These are phyloP conservation scores for Kwoniella pini DNA, from an alignment of 768 basidiomycete genomes.

Conservation along the genomic window DNA sequence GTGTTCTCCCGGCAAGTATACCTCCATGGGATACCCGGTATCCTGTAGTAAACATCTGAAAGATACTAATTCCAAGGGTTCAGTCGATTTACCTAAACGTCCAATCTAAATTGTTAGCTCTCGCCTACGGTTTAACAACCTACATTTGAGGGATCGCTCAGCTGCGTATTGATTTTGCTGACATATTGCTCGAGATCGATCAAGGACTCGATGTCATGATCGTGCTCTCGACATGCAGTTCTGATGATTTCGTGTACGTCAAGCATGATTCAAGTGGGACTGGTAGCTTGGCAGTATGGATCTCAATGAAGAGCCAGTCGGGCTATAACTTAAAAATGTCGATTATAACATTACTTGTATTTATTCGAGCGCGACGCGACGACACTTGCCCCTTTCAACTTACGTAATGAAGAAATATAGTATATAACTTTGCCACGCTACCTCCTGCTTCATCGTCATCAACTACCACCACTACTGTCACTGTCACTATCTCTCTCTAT, in stretches of 20 bases:
- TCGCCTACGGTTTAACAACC: background rate
- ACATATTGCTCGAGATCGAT: background rate
- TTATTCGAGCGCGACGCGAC: background rate
- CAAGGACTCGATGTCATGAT: conserved; percentile 1
- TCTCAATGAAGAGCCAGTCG: background rate
- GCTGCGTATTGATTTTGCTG: background rate
- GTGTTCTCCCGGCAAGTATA: conserved; percentile 39
- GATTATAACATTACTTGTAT: background rate
- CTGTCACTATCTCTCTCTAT: too few species aligned
- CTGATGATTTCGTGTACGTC: conserved; percentile 18
- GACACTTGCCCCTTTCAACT: background rate
- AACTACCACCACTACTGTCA: background rate
- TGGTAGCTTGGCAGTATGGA: background rate
- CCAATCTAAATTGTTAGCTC: conserved; percentile 3
- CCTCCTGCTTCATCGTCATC: background rate
- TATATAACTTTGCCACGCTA: background rate
- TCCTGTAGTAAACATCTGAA: conserved; percentile 53
- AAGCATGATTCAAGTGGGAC: conserved; percentile 5
- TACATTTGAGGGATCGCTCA: conserved; percentile 8
- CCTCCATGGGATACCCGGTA: conserved; percentile 52
- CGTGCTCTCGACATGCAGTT: conserved; percentile 33
- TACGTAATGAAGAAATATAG: background rate
- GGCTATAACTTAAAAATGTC: background rate
- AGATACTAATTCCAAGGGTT: conserved; percentile 37
- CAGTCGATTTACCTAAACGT: background rate